Base-by-base conservation (phyloP, 1,284 basidiomycete genomes). In the Cerioporus squamosus region DNA sequence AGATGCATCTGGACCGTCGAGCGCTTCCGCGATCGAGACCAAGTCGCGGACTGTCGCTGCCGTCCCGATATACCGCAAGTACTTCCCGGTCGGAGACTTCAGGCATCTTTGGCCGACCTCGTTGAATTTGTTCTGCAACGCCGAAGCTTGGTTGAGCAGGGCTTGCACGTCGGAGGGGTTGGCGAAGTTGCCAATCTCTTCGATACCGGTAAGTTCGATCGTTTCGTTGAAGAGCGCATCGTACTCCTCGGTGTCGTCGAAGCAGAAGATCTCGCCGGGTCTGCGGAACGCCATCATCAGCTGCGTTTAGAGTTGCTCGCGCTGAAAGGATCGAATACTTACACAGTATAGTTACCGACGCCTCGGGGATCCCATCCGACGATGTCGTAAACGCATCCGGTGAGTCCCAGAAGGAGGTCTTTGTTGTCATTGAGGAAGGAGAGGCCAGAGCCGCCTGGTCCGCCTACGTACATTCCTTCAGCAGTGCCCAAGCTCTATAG, bases 41-140 rank as follows among this genome's bases (percentile, higher is more conserved):
- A 65, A 26, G 39, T 65, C 63, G 38, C 63, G 57, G 10, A 46
- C 58, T 3, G 57, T 65, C 5, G 63, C 63, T 6, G 63, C 55
- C 5, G 58, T 60, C 8, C 63, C 63, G 20, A 65, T 44, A 15
- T 65, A 65, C 31, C 45, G 47, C 17, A 62, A 24, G 26, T 40
- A 54, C 29, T 49, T 31, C 10, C 54, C 57, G 5, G 15, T 42
- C 5, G 46, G 48, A 10, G 46, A 29, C 1, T 54, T 17, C 2
- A 57, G 36, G 46, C 60, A 61, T n/a, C 51, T 36, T 15, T 51
- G 17, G 9, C 46, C 57, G 14, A 62, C 31, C 18, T 53, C 51
- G 29, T 57, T 39, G 43, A 54, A 62, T 44, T 54, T 60, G 20
- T 42, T 14, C 48, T 62, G 47, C 57, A 57, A 53, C 18, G 48